Evolutionary conservation across 2,329 filamentous ascomycete species (phyloP).

Genomic region (Monosporascus ibericus): DNA sequence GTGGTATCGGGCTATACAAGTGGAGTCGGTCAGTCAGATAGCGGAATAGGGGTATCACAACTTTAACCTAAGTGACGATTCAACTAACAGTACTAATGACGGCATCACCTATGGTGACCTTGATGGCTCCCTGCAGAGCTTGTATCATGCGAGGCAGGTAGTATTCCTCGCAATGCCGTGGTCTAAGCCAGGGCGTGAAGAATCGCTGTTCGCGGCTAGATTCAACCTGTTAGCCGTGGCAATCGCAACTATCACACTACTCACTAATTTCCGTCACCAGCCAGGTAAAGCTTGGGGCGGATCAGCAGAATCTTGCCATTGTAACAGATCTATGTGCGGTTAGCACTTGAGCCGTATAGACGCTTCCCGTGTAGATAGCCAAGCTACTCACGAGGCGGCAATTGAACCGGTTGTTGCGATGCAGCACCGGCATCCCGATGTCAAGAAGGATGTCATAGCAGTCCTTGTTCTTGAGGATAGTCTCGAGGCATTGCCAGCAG

Average conservation of each 20-base stretch:
- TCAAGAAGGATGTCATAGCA: slow-evolving; percentile 63
- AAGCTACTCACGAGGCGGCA: slow-evolving; percentile 40
- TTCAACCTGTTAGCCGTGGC: slow-evolving; percentile 35
- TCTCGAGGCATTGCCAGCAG: slow-evolving; percentile 55
- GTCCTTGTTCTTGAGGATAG: slow-evolving; percentile 53
- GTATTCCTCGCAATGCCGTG: slow-evolving; percentile 56
- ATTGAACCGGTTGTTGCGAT: slow-evolving; percentile 59
- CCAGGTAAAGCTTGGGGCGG: slow-evolving; percentile 64
- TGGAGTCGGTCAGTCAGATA: neutral
- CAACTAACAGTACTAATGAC: slow-evolving; percentile 36
- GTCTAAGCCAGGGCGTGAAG: slow-evolving; percentile 59
- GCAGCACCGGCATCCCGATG: slow-evolving; percentile 56
- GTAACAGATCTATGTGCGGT: slow-evolving; percentile 37
- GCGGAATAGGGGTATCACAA: no score
- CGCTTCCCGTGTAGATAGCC: no score
- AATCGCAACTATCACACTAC: neutral
- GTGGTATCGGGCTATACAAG: slow-evolving; percentile 44
- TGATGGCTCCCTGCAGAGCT: slow-evolving; percentile 37
- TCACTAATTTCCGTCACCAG: slow-evolving; percentile 67
- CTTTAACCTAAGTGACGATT: neutral
- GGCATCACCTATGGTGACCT: slow-evolving; percentile 62
- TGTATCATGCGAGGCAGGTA: slow-evolving; percentile 55
- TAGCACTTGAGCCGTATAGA: no score
- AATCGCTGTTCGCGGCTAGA: slow-evolving; percentile 54
- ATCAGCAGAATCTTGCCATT: slow-evolving; percentile 66